phyloP scores from a whole-genome alignment of 139 green algal species.

The Spirogloea muscicola region DNA sequence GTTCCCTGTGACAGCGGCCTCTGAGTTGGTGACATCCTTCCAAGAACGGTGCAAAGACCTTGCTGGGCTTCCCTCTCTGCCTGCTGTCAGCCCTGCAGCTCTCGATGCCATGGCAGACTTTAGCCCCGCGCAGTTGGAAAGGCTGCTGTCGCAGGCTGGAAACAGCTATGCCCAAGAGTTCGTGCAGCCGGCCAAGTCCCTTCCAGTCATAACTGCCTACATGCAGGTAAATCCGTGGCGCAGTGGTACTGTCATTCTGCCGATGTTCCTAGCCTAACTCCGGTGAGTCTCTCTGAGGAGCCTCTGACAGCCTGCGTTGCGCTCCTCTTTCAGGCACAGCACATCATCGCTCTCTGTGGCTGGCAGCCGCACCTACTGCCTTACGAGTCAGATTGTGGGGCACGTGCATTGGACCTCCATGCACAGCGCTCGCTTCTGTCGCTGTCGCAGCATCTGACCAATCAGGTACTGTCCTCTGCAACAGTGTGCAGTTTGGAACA shows the following conservation, averaged over 20 bases:
- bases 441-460: neutral
- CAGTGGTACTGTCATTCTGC: neutral
- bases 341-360: constrained; percentile 32
- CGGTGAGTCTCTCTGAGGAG: neutral
- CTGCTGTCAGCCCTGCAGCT: constrained; percentile 1
- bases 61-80: constrained; percentile 16
- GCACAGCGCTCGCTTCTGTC: neutral
- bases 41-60: constrained; percentile 36
- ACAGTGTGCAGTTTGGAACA: neutral
- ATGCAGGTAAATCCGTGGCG: neutral
- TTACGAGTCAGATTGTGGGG: neutral
- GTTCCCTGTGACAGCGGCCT: constrained; percentile 63
- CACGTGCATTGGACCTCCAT: neutral
- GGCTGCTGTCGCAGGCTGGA: neutral
- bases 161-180: neutral
- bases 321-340: constrained; percentile 21
- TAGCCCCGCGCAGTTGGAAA: too few species aligned
- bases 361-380: constrained; percentile 32
- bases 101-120: neutral
- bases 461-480: neutral
- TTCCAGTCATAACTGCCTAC: neutral
- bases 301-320: neutral
- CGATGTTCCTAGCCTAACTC: neutral
- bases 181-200: neutral
- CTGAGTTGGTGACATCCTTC: too few species aligned